phyloP scores from a whole-genome alignment of 2,329 filamentous ascomycete genomes.

The Neonectria sp. region DNA sequence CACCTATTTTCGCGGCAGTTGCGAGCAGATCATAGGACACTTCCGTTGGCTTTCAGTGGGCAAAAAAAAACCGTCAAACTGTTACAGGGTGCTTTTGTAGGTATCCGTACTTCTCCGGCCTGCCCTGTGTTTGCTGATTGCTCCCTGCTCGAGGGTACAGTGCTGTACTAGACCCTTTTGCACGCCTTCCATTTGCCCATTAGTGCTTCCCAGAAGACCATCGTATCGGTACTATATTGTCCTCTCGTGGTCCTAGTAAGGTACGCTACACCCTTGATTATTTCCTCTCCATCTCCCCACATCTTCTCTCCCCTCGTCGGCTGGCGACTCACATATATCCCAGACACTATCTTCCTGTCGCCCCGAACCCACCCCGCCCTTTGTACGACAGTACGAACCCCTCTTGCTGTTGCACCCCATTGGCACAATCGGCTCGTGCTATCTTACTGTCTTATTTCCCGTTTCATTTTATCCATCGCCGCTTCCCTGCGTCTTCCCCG shows the following conservation, averaged over 20 bases:
- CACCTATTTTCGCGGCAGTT: slow-evolving; percentile 46
- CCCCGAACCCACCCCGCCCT: slow-evolving; percentile 10
- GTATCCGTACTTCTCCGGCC: slow-evolving; percentile 29
- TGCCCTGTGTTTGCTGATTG: neutral
- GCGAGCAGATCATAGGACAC: slow-evolving; percentile 44
- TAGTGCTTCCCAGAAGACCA: neutral
- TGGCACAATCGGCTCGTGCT: slow-evolving; percentile 11
- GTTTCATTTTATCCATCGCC: neutral
- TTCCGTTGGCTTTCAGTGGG: slow-evolving; percentile 21
- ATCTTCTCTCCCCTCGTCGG: slow-evolving; percentile 3
- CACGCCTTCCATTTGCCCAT: neutral
- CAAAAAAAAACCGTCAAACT: neutral
- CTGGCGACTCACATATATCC: slow-evolving; percentile 16
- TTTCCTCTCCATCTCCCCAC: neutral
- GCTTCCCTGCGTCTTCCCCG: neutral
- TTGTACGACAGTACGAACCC: slow-evolving; percentile 18
- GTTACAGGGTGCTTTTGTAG: slow-evolving; percentile 29
- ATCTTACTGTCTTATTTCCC: slow-evolving; percentile 12
- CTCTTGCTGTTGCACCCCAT: slow-evolving; percentile 18
- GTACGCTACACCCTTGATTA: slow-evolving; percentile 5
- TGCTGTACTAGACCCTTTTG: slow-evolving; percentile 2
- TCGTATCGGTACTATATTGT: neutral
- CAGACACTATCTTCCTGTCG: slow-evolving; percentile 8
- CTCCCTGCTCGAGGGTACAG: neutral
- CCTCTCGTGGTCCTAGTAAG: slow-evolving; percentile 6